A percentile compares a stretch with the other conserved stretches of the same genome.
phyloP scores from a whole-genome alignment of 768 basidiomycete species.

The Leccinum variicolor region DNA sequence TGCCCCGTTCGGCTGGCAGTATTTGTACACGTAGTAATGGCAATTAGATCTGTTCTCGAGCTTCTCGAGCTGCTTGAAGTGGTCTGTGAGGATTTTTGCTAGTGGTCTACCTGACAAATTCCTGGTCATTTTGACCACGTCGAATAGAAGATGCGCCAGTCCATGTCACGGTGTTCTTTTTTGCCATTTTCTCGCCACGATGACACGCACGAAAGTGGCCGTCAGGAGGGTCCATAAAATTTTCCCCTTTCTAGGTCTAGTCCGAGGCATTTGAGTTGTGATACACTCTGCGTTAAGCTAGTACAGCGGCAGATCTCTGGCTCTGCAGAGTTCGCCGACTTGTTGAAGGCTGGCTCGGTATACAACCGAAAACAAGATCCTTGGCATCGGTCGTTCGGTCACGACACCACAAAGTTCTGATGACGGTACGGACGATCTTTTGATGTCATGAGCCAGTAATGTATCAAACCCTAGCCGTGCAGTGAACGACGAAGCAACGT shows the following conservation, averaged over 20 bases:
- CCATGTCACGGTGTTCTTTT: too few relatives aligned
- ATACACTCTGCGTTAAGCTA: slow-evolving; percentile 77
- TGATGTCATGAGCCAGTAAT: slow-evolving; percentile 76
- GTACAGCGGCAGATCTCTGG: slow-evolving; percentile 91
- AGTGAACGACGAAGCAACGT: not conserved
- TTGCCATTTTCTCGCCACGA: too few relatives aligned
- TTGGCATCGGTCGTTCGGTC: slow-evolving; percentile 34
- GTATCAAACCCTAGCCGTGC: slow-evolving; percentile 74
- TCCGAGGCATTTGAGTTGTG: slow-evolving; percentile 83
- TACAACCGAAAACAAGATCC: slow-evolving; percentile 90
- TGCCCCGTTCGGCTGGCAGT: too few relatives aligned
- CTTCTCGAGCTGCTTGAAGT: too few relatives aligned
- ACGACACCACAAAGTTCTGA: not conserved
- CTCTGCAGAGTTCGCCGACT: slow-evolving; percentile 62
- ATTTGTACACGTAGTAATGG: too few relatives aligned
- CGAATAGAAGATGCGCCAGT: too few relatives aligned
- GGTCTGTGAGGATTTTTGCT: too few relatives aligned
- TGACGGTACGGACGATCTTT: slow-evolving; percentile 64
- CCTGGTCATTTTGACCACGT: too few relatives aligned
- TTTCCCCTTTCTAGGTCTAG: slow-evolving; percentile 76
- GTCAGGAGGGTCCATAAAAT: slow-evolving; percentile 89
- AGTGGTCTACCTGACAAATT: too few relatives aligned
- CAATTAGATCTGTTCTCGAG: too few relatives aligned
- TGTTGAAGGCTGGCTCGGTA: slow-evolving; percentile 74
- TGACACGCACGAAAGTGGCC: slow-evolving; percentile 60